Percentiles rank a stretch among this genome's conserved stretches.
Conservation (phyloP, 2,329 filamentous ascomycete genomes). For the Pseudogymnoascus destructans region DNA sequence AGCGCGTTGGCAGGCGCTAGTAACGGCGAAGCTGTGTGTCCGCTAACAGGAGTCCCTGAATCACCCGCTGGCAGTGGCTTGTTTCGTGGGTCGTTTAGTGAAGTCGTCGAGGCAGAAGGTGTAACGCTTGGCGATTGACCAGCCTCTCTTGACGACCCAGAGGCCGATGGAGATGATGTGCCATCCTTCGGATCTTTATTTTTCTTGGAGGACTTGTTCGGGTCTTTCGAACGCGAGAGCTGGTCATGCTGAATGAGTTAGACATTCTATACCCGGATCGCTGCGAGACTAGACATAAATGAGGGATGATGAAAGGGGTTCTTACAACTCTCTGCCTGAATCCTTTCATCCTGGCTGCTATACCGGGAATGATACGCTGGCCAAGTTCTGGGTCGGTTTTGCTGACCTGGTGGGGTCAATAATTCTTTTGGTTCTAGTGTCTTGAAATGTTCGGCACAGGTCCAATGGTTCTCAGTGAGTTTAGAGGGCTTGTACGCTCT, state of each 20-base stretch:
- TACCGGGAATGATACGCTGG: not conserved
- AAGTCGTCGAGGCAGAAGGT: constrained; percentile 79
- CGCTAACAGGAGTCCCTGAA: constrained; percentile 20
- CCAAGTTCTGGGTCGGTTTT: not conserved
- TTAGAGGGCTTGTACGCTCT: not conserved
- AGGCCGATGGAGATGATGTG: constrained; percentile 64
- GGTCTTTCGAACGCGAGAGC: constrained; percentile 80
- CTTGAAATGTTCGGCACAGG: not conserved
- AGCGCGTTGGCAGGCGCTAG: constrained; percentile 22
- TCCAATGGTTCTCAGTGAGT: not conserved
- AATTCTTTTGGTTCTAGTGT: not conserved
- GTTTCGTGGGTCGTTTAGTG: constrained; percentile 72
- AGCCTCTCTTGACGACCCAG: constrained; percentile 37
- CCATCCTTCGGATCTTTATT: constrained; percentile 62
- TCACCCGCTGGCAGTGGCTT: constrained; percentile 58
- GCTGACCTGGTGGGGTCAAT: not conserved
- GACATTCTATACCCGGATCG: constrained; percentile 18
- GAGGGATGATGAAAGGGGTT: constrained; percentile 20
- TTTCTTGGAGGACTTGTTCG: constrained; percentile 71
- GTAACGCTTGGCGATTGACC: constrained; percentile 54
- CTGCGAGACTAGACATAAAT: constrained; percentile 11
- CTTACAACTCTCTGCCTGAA: constrained; percentile 96
- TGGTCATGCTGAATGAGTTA: constrained; percentile 53
- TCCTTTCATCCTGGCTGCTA: constrained; percentile 66
- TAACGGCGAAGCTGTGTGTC: constrained; percentile 17